Evolutionary conservation across 2,329 filamentous ascomycete genomes (phyloP).

Genomic region (Cladosporium oxysporum): DNA sequence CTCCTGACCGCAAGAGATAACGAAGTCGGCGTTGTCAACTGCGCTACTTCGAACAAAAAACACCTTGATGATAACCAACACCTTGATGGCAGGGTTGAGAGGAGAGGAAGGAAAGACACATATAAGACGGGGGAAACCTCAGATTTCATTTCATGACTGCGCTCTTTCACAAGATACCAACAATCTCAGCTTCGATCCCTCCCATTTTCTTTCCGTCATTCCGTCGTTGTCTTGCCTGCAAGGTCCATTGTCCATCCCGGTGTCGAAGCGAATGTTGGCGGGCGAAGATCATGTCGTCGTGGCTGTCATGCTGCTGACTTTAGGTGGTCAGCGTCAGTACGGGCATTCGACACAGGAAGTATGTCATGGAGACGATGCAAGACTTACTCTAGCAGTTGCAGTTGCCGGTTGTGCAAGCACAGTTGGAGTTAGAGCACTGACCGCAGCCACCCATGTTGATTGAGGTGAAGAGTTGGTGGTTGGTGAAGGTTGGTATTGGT

Average conservation of each 20-base stretch:
- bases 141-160: constrained; percentile 8
- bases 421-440: constrained; percentile 34
- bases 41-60: constrained; percentile 14
- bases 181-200: neutral
- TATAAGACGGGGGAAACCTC: constrained; percentile 12
- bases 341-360: neutral
- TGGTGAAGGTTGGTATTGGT: constrained; percentile 15
- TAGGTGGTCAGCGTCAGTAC: neutral
- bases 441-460: constrained; percentile 37
- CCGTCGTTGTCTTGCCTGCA: constrained; percentile 4
- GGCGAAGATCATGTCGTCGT: constrained; percentile 7
- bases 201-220: neutral
- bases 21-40: neutral
- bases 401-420: constrained; percentile 32
- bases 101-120: neutral
- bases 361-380: neutral
- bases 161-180: constrained; percentile 6
- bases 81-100: constrained; percentile 13
- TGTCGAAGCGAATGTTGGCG: constrained; percentile 17
- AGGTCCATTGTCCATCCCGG: constrained; percentile 5
- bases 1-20: neutral
- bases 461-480: constrained; percentile 20
- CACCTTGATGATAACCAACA: constrained; percentile 15
- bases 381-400: constrained; percentile 32
- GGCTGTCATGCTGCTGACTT: constrained; percentile 17